Conservation (phyloP, 2,329 filamentous ascomycete species). For the Juglanconis juglandina region DNA sequence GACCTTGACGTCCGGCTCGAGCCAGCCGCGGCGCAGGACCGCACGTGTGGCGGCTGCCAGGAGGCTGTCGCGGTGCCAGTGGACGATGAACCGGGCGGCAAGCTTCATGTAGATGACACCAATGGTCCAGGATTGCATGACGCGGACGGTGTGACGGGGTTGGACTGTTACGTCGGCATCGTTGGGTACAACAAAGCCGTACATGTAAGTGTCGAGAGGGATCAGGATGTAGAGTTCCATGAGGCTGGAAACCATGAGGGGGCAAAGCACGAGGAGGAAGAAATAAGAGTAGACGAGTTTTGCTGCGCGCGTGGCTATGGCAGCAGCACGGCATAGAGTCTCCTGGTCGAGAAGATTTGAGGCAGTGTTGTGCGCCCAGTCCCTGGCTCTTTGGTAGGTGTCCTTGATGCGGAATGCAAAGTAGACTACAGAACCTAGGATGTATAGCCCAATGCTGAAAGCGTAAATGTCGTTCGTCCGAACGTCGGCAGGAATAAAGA, state of each 20-base stretch:
- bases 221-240: slow-evolving; percentile 87
- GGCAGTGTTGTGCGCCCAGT: slow-evolving; percentile 26
- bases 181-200: slow-evolving; percentile 27
- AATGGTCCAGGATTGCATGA: slow-evolving; percentile 92
- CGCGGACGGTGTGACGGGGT: slow-evolving; percentile 68
- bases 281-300: slow-evolving; percentile 71
- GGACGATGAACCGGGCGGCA: slow-evolving; percentile 63
- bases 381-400: slow-evolving; percentile 32
- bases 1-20: slow-evolving; percentile 73
- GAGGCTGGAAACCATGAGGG: slow-evolving; percentile 72
- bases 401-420: slow-evolving; percentile 48
- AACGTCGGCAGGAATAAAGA: slow-evolving; percentile 66
- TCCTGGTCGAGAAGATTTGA: slow-evolving; percentile 29
- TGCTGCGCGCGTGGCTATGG: slow-evolving; percentile 29
- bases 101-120: slow-evolving; percentile 89
- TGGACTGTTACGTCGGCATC: slow-evolving; percentile 27
- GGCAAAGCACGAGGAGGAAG: slow-evolving; percentile 74
- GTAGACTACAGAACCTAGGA: slow-evolving; percentile 68
- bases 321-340: slow-evolving; percentile 27
- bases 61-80: slow-evolving; percentile 66
- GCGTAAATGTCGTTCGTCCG: slow-evolving; percentile 94
- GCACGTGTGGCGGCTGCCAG: slow-evolving; percentile 71
- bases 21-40: slow-evolving; percentile 70
- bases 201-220: slow-evolving; percentile 77
- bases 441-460: slow-evolving; percentile 84